phyloP scores from a whole-genome alignment of 2,329 filamentous ascomycete genomes.

The Xylaria digitata region DNA sequence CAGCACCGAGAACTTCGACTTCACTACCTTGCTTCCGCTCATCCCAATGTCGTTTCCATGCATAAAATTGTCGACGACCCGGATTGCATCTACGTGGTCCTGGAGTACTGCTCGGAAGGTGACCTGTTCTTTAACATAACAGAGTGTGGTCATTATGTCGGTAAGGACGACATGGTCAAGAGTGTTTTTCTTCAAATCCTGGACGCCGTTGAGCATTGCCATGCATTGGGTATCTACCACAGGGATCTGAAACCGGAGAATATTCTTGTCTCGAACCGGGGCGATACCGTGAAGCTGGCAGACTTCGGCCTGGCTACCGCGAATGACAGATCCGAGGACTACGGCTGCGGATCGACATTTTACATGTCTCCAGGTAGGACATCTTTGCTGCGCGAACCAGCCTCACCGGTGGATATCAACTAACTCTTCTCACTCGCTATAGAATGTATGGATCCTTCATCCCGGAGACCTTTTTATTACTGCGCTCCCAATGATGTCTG shows the following conservation, averaged over 20 bases:
- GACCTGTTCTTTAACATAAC: constrained; percentile 98
- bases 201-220: constrained; percentile 96
- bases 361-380: constrained; percentile 98
- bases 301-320: constrained; percentile 96
- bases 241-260: constrained; percentile 98
- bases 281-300: constrained; percentile 91
- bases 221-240: constrained; percentile 93
- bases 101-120: constrained; percentile 97
- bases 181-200: constrained; percentile 93
- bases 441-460: constrained; percentile 90
- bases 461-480: constrained; percentile 81
- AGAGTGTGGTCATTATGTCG: constrained; percentile 90
- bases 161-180: constrained; percentile 89
- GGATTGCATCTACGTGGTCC: constrained; percentile 94
- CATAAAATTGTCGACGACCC: constrained; percentile 90
- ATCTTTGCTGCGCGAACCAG: constrained; percentile 33
- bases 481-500: constrained; percentile 97
- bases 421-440: constrained; percentile 44
- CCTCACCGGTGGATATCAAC: constrained; percentile 37
- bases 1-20: constrained; percentile 93
- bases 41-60: constrained; percentile 93
- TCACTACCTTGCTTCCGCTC: constrained; percentile 87
- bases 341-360: constrained; percentile 97
- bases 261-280: constrained; percentile 88
- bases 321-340: constrained; percentile 86